Percentiles rank a stretch among this genome's conserved stretches.
phyloP scores from a whole-genome alignment of 352 stramenopile species.

The Pythium volutum region DNA sequence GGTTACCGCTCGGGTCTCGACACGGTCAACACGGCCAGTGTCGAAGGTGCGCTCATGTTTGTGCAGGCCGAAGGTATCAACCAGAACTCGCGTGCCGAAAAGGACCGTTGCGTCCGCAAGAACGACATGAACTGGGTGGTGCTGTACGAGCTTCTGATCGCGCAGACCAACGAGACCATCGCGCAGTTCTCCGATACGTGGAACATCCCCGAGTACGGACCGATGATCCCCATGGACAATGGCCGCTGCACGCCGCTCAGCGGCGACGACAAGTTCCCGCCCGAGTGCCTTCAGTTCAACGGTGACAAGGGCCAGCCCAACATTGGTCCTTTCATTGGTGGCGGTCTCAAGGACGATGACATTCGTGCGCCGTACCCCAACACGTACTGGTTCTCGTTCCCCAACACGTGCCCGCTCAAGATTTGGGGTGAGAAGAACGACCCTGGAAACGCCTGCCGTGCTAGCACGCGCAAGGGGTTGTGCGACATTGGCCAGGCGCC shows the following conservation, averaged over 20 bases:
- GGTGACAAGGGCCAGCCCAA: conserved; percentile 37
- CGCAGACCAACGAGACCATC: conserved; percentile 44
- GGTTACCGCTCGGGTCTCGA: conserved; percentile 62
- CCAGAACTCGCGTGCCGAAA: conserved; percentile 35
- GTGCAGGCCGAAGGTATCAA: conserved; percentile 83
- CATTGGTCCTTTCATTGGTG: conserved; percentile 55
- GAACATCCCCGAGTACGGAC: conserved; percentile 40
- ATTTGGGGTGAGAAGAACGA: conserved; percentile 55
- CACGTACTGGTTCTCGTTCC: conserved; percentile 36
- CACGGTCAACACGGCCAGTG: conserved; percentile 67
- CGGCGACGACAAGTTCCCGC: conserved; percentile 28
- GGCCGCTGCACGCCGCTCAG: conserved; percentile 35
- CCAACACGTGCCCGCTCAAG: conserved; percentile 38
- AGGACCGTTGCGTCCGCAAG: conserved; percentile 53
- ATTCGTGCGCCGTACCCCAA: conserved; percentile 28
- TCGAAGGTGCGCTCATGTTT: conserved; percentile 78
- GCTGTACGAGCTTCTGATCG: conserved; percentile 49
- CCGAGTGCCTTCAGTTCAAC: conserved; percentile 45
- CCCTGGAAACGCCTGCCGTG: conserved; percentile 37
- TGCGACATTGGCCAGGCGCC: conserved; percentile 53
- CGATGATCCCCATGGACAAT: conserved; percentile 40
- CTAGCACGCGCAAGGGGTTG: conserved; percentile 50
- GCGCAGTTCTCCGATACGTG: conserved; percentile 35
- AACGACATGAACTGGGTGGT: conserved; percentile 50
- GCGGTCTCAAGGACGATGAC: conserved; percentile 27